A percentile compares a stretch with the other conserved stretches of the same genome.
Evolutionary conservation across 805 yeast species (phyloP).

Genomic region (Clavispora carvajalis): DNA sequence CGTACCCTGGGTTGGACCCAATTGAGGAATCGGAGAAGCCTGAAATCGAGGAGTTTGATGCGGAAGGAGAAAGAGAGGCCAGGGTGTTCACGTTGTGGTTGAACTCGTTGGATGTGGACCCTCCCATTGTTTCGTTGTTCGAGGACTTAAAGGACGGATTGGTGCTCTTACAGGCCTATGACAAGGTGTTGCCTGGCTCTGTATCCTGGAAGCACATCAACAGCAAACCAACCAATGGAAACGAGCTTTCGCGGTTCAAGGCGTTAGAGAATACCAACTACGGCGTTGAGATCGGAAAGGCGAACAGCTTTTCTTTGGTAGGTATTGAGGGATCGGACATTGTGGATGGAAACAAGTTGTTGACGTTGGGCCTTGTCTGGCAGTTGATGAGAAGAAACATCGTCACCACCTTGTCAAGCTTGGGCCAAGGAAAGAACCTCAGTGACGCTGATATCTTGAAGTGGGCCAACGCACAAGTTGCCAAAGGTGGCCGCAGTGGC

Average conservation of each 20-base stretch:
- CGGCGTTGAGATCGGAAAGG: slow-evolving; percentile 95
- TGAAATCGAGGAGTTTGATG: slow-evolving; percentile 96
- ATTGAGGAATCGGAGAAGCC: slow-evolving; percentile 86
- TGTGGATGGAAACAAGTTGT: slow-evolving; percentile 83
- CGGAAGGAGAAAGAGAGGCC: slow-evolving; percentile 99
- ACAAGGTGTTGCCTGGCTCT: slow-evolving; percentile 91
- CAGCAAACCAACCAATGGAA: slow-evolving; percentile 71
- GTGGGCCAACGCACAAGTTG: slow-evolving; percentile 89
- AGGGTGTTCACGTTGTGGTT: slow-evolving; percentile 97
- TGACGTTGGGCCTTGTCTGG: slow-evolving; percentile 94
- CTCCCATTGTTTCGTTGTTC: slow-evolving; percentile 84
- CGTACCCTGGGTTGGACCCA: slow-evolving; percentile 95
- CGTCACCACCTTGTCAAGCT: slow-evolving; percentile 68
- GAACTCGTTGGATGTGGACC: slow-evolving; percentile 93
- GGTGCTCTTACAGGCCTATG: slow-evolving; percentile 84
- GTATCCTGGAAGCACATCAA: slow-evolving; percentile 77
- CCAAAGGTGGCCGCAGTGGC: slow-evolving; percentile 75
- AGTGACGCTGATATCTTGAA: slow-evolving; percentile 80
- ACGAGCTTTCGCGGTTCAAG: slow-evolving; percentile 82
- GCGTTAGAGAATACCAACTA: slow-evolving; percentile 97
- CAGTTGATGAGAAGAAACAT: slow-evolving; percentile 97
- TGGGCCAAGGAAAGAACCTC: slow-evolving; percentile 66
- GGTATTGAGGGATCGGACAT: slow-evolving; percentile 98
- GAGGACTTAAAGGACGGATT: slow-evolving; percentile 95
- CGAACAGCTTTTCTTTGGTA: slow-evolving; percentile 85